A percentile compares a stretch with the other conserved stretches of the same genome.
These are phyloP conservation scores for Huntiella decipiens DNA, from an alignment of 2,329 filamentous ascomycete species.

Conservation along the genomic window DNA sequence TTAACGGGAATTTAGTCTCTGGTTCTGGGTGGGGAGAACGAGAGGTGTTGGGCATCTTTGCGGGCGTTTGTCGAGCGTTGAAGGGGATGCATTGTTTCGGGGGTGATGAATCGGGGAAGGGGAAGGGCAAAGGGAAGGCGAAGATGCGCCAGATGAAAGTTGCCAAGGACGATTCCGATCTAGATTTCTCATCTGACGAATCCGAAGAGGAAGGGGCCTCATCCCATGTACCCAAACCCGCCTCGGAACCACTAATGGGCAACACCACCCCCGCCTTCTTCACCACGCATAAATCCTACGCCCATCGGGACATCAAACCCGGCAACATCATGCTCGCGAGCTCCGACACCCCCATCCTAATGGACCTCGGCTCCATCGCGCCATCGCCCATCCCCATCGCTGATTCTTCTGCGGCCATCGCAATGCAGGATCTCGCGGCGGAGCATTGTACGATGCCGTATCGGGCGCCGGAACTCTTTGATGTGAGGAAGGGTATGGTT, in stretches of 20 bases:
- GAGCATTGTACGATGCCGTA: slow-evolving; percentile 99
- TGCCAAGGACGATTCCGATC: background rate
- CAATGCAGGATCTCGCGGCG: slow-evolving; percentile 82
- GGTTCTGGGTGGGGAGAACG: slow-evolving; percentile 78
- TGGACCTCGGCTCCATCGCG: slow-evolving; percentile 88
- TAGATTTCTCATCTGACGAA: background rate
- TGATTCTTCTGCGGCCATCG: slow-evolving; percentile 72
- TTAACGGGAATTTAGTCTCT: slow-evolving; percentile 96
- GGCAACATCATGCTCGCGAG: slow-evolving; percentile 99
- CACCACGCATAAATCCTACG: slow-evolving; percentile 59
- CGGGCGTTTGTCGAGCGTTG: slow-evolving; percentile 77
- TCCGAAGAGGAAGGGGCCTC: slow-evolving; percentile 5
- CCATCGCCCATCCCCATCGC: slow-evolving; percentile 78
- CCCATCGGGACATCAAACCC: slow-evolving; percentile 93
- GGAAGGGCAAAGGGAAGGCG: slow-evolving; percentile 1
- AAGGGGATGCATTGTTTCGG: slow-evolving; percentile 54
- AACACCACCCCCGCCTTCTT: slow-evolving; percentile 52
- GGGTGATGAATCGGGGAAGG: slow-evolving; percentile 12
- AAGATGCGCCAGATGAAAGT: background rate
- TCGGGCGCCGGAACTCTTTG: slow-evolving; percentile 90
- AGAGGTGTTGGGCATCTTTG: slow-evolving; percentile 65
- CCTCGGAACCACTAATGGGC: slow-evolving; percentile 53
- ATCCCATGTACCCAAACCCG: background rate
- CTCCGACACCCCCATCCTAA: slow-evolving; percentile 76
- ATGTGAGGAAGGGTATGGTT: slow-evolving; percentile 80